Evolutionary conservation across 225 moss, liverwort and hornwort species (phyloP).

Genomic region (Rhytidiadelphus loreus): DNA sequence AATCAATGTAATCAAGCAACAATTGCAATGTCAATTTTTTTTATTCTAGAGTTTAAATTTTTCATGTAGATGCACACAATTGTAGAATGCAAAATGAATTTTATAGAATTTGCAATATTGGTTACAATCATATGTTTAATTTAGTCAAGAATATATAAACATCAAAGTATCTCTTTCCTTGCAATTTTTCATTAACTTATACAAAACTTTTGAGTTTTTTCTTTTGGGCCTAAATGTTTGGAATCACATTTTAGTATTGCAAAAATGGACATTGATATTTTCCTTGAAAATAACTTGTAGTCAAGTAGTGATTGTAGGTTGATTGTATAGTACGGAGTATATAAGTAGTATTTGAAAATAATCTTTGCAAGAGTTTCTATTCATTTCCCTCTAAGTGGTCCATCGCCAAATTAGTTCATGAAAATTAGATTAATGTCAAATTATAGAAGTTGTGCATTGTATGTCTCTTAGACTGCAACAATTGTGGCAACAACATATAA

Average conservation of each 20-base stretch:
- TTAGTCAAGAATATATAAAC: neutral
- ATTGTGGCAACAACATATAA: too few species aligned
- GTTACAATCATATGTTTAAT: too few species aligned
- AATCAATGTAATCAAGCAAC: neutral
- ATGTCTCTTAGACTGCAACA: accelerated
- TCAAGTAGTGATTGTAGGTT: neutral
- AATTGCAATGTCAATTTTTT: neutral
- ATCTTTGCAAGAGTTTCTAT: neutral
- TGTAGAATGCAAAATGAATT: neutral
- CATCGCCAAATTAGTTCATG: neutral
- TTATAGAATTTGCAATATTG: neutral
- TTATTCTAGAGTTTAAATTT: neutral
- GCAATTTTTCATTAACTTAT: neutral
- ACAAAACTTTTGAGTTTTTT: accelerated
- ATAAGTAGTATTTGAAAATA: neutral
- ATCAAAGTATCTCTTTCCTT: neutral
- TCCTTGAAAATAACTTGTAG: neutral
- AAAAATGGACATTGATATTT: neutral
- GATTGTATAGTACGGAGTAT: neutral
- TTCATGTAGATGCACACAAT: neutral
- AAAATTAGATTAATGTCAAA: neutral
- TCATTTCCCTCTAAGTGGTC: neutral
- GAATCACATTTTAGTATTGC: neutral
- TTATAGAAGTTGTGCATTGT: neutral
- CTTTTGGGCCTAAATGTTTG: too few species aligned